Base-by-base conservation (phyloP, 208 protist genomes). In the Wallacemonas sp. region DNA sequence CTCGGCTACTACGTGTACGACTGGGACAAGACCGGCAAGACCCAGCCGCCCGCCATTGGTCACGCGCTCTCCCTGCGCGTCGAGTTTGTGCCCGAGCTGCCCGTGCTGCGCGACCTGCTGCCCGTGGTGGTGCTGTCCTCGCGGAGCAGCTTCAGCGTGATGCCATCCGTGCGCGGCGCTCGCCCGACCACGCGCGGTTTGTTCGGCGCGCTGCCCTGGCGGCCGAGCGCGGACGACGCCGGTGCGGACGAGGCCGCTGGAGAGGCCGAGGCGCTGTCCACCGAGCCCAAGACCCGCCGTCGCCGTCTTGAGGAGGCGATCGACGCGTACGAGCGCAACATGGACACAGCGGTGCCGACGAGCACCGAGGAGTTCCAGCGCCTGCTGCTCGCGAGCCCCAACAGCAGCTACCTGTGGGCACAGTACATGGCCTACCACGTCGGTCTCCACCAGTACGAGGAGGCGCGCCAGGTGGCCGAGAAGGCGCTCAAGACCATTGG, bases 361-460 rank as follows among this genome's bases (percentile, higher is more conserved):
- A 94, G 83, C 20, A 67, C 85, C 1, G 86, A 96, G 36, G 94
- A 98, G 71, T 98, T 97, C 61, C 89, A 95, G 69, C 82, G 91
- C 2, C 67, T 98, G 22, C 54, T 98, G 25, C 65, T 97, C 2
- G 88, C 80, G 23, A 95, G 77, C 23, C 96, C 94, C 14, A 96
- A 97, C 76, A 95, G 81, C 78, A 96, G 87, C 67, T 98, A 89
- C 67, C 66, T 98, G 31, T 98, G 94, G 93, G 94, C 84, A 49
- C 92, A 97, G 74, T 98, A 95, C 82, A 98, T 98, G 92, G 86
- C 94, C 8, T 78, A 93, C 65, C 87, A 93, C 65, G 78, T 98
- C 2, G 66, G 67, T 3, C 65, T 95, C 52, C 83, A 92, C 48
- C 82, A 97, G 70, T 85, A 91, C 65, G 93, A 97, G 64, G 82